phyloP scores from a whole-genome alignment of 2,329 filamentous ascomycete species.

The Xylaria sp. region DNA sequence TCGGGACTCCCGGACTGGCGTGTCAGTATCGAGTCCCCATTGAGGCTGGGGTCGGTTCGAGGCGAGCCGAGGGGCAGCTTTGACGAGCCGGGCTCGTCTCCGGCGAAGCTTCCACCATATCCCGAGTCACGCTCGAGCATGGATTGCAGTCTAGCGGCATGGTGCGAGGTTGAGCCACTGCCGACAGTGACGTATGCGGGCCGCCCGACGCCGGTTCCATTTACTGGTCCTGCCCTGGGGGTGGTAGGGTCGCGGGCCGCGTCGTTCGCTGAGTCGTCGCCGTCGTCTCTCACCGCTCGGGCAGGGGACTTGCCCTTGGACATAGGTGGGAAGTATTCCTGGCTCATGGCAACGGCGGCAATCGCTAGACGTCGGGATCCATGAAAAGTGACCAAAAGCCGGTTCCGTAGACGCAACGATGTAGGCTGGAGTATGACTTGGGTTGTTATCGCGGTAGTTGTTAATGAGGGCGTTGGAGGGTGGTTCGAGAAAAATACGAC shows the following conservation, averaged over 20 bases:
- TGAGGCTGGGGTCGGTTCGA: slow-evolving; percentile 58
- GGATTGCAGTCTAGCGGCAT: slow-evolving; percentile 81
- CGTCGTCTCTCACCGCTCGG: slow-evolving; percentile 31
- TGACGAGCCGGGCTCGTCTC: slow-evolving; percentile 64
- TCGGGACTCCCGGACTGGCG: slow-evolving; percentile 61
- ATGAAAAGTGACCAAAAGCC: slow-evolving; percentile 26
- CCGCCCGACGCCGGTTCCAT: slow-evolving; percentile 44
- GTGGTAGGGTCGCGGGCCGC: slow-evolving; percentile 20
- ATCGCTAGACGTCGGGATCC: slow-evolving; percentile 40
- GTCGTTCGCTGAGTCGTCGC: slow-evolving; percentile 40
- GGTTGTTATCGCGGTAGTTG: slow-evolving; percentile 3
- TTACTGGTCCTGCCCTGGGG: slow-evolving; percentile 38
- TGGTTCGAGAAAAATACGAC: slow-evolving; percentile 26
- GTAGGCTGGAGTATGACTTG: background rate
- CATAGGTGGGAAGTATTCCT: slow-evolving; percentile 60
- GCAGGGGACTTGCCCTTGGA: slow-evolving; percentile 59
- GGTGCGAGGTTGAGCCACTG: slow-evolving; percentile 81
- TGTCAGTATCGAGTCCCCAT: slow-evolving; percentile 59
- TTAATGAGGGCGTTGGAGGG: slow-evolving; percentile 3
- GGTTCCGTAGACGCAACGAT: background rate
- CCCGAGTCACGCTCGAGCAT: slow-evolving; percentile 90
- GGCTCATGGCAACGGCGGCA: slow-evolving; percentile 63
- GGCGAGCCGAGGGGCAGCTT: slow-evolving; percentile 50
- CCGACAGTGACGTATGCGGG: slow-evolving; percentile 91
- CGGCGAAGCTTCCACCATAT: slow-evolving; percentile 77